Percentiles rank a stretch among this genome's conserved stretches.
These are phyloP conservation scores for Ulmus americana DNA, from an alignment of 331 rosid species.

Conservation along the genomic window DNA sequence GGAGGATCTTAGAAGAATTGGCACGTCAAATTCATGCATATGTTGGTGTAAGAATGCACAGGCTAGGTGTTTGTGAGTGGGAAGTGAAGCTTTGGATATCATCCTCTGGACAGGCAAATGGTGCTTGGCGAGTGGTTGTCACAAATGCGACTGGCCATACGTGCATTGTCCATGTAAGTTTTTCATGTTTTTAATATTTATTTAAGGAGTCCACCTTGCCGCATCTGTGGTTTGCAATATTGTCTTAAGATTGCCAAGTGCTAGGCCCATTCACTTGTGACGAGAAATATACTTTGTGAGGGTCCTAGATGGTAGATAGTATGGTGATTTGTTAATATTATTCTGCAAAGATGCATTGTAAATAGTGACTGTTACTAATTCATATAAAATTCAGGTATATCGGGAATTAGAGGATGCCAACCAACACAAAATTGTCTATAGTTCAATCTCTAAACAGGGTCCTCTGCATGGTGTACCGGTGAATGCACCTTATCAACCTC, in stretches of 20 bases:
- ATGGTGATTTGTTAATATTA: not conserved
- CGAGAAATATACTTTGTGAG: not conserved
- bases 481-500: constrained; percentile 66
- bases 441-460: constrained; percentile 53
- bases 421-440: constrained; percentile 59
- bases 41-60: constrained; percentile 95
- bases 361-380: constrained; percentile 18
- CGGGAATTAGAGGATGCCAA: constrained; percentile 68
- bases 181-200: constrained; percentile 13
- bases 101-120: constrained; percentile 68
- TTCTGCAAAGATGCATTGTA: constrained; percentile 8
- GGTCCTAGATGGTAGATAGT: not conserved
- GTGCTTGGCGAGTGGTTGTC: constrained; percentile 92
- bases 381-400: constrained; percentile 55
- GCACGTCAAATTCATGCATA: constrained; percentile 70
- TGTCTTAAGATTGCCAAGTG: constrained; percentile 6
- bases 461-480: constrained; percentile 73
- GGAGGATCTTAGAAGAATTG: constrained; percentile 57
- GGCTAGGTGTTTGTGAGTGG: constrained; percentile 93
- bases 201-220: constrained; percentile 13
- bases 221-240: constrained; percentile 2
- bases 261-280: not conserved
- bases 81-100: constrained; percentile 93
- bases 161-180: constrained; percentile 84
- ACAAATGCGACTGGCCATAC: constrained; percentile 97